Base-by-base conservation (phyloP, 441 rosid species). In the Pelargonium myrrhifolium region DNA sequence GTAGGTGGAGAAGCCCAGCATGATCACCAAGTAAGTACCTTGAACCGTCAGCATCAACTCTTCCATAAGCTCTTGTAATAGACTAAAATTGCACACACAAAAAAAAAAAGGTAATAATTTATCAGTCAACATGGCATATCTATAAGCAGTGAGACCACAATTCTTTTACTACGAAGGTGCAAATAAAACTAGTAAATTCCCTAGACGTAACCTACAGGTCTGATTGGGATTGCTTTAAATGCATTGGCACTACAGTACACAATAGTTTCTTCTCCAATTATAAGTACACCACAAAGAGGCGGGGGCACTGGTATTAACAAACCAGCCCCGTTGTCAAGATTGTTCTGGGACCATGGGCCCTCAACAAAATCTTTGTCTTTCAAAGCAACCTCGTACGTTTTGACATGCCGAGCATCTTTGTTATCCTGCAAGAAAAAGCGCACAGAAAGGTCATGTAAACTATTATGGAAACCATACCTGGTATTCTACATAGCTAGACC, bases 31-130 rank as follows among this genome's bases (percentile, higher is more conserved):
- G 91, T 70, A 94, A 87, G 83, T 94, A 94, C 79, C 99, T 88
- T 62, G 99, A 94, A 71, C 99, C 99, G 84, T 94, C 99, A 66
- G 91, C 90, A 82, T 94, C 99, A 49, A 94, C 97, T 83, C 98
- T 89, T 77, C 98, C 99, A 73, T 94, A 94, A 65, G 99, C 97
- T 84, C 82, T 92, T 15, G 97, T 94, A 75, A 88, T 92, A 59
- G 99, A 92, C 99, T 94, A 68, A 21, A 77, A 65, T 62, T 11
- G 18, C 66, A 78, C 39, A 35, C 39, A 35, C 39, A 35, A 5
- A 3, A 65, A 40, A 53, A 72, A 81, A 43, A 10, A 61, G 28
- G 11, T 14, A 37, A 60, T 60, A 70, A 68, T 28, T 22, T 40
- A 62, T 65, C 49, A 67, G 73, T 72, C 45, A 75, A 74, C 69